phyloP scores from a whole-genome alignment of 768 basidiomycete genomes.

The Lactifluus subvellereus region DNA sequence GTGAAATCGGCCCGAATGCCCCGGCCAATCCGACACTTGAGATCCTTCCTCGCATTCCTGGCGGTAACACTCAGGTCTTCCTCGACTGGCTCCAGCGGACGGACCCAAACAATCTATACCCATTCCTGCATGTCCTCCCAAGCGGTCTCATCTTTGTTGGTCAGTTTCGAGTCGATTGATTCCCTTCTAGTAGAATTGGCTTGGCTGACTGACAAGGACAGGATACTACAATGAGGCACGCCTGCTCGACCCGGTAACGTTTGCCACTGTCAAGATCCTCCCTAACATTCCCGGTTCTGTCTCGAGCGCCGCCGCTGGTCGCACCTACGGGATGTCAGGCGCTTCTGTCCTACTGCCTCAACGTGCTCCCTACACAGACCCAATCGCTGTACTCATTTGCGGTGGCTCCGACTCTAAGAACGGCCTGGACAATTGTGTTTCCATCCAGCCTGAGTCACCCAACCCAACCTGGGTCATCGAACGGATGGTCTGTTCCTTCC shows the following conservation, averaged over 20 bases:
- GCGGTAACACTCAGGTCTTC: conserved; percentile 54
- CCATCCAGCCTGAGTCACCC: conserved; percentile 55
- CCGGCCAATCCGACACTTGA: conserved; percentile 63
- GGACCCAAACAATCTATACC: conserved; percentile 77
- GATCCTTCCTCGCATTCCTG: conserved; percentile 58
- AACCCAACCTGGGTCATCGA: conserved; percentile 67
- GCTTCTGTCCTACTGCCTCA: conserved; percentile 65
- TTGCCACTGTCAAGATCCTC: conserved; percentile 50
- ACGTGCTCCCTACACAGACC: conserved; percentile 66
- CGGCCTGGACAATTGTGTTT: conserved; percentile 65
- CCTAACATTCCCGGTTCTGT: conserved; percentile 76
- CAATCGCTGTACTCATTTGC: conserved; percentile 63
- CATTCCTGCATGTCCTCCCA: conserved; percentile 68
- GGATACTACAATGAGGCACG: conserved; percentile 81
- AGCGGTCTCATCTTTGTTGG: conserved; percentile 66
- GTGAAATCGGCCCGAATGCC: conserved; percentile 67
- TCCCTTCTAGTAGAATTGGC: background rate
- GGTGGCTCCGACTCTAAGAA: conserved; percentile 63
- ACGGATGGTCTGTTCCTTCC: conserved; percentile 64
- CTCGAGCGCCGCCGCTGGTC: conserved; percentile 62
- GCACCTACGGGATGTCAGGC: conserved; percentile 75
- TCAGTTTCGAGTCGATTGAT: conserved; percentile 30
- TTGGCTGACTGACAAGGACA: conserved; percentile 27
- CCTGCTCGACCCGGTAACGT: conserved; percentile 60
- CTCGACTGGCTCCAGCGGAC: conserved; percentile 66